Evolutionary conservation across 2,329 filamentous ascomycete genomes (phyloP), one percentile per base, ranked within the genome.

Genomic region (Pseudopithomyces maydicus): DNA sequence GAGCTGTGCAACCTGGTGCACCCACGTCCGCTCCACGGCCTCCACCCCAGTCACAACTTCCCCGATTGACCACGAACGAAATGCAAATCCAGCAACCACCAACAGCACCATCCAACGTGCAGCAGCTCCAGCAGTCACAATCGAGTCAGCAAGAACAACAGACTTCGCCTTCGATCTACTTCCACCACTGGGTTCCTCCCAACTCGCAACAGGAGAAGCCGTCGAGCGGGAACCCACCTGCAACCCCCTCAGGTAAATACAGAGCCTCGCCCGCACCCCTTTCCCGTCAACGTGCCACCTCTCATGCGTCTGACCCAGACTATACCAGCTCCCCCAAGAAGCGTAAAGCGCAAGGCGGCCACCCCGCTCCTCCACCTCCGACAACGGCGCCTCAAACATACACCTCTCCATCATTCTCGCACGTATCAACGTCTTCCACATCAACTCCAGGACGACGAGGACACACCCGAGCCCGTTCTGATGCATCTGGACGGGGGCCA

Each of bases 161-260:
- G 61, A 84, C 86, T 17, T 91, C 90, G 39, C 87, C 89, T 0
- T 90, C 88, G 20, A 90, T 96, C 46, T 95, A 91, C 75, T 97
- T 97, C 74, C 91, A 96, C 71, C 91, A 96, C 73, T 97, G 92
- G 92, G 90, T 94, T 57, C 92, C 92, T 44, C 92, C 92, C 14
- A 84, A 82, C 20, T 84, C 86, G 61, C 84, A 90, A 75, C 80
- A 82, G 62, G 82, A 80, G 52, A 74, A 76, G 54, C 72, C 47
- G 57, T 78, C 82, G 62, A 79, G 81, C 72, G 81, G 84, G 55
- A 86, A 87, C 68, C 88, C 90, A 72, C 89, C 90, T 58, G 85
- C 85, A 69, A 90, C 89, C 60, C 89, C 90, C 70, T 88, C 90
- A 79, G 88, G 89, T 86, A 77, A 80, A 78, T 76, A 75, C 68